Evolutionary conservation across 108 stramenopile species (phyloP), one percentile per base, ranked within the genome.

Genomic region (Ochromonas danica): DNA sequence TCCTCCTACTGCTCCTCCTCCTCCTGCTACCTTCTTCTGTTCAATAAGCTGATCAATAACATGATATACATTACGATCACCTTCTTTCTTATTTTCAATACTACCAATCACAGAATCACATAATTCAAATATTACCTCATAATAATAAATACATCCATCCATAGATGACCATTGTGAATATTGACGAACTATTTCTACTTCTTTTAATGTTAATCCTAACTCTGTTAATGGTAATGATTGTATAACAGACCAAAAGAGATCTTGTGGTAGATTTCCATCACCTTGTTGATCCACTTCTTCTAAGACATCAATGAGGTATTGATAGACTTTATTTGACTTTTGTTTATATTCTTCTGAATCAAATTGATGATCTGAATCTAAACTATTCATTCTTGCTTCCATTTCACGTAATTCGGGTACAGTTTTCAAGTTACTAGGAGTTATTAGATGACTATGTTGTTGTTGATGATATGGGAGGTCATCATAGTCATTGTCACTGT

Each of bases 41-140:
- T n/a, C n/a, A n/a, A n/a, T n/a, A n/a, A n/a, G n/a, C n/a, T n/a
- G n/a, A n/a, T n/a, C n/a, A n/a, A n/a, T n/a, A n/a, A n/a, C n/a
- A n/a, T 51, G 14, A 51, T 51, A 10, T 10, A 67, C 63, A 36
- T 67, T 25, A 67, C 31, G 17, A 10, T 25, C 31, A 25, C 63
- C 63, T 28, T 67, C 63, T 31, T 22, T 36, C 25, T 67, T 67
- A 36, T 33, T 67, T 25, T 67, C 63, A 36, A 67, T 67, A 25
- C 14, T 25, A 10, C 10, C 10, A 3, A 67, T 25, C 33, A 67
- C 63, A 35, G 30, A 31, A 36, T 67, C 63, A 6, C 14, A 3
- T 28, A 67, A 67, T 36, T 67, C 63, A 33, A 67, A 36, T 25
- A 67, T 14, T 35, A 36, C 63, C 35, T 67, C 63, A 36, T 67